A percentile compares a stretch with the other conserved stretches of the same genome.
Evolutionary conservation across 441 rosid genomes (phyloP).

Genomic region (Euphorbia corollata): DNA sequence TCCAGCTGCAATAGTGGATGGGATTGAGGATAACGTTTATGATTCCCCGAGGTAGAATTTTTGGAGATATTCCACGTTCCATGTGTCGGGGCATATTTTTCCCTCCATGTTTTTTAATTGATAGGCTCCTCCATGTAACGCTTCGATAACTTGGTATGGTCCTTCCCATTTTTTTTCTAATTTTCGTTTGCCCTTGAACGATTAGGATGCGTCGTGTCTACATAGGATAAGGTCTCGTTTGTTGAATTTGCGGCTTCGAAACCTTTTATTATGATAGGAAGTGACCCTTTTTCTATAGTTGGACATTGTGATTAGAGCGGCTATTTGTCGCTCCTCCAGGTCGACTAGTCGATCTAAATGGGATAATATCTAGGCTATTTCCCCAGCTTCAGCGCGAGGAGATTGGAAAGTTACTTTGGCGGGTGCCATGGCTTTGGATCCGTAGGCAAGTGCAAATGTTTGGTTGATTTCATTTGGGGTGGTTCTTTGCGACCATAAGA

Average conservation of each 20-base stretch:
- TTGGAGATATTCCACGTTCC: not conserved
- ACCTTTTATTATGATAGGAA: not conserved
- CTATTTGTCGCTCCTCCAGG: not conserved
- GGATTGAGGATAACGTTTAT: too few species aligned
- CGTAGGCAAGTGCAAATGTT: not conserved
- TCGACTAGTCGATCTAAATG: not conserved
- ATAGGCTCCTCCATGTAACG: not conserved
- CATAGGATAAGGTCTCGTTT: not conserved
- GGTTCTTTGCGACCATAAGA: not conserved
- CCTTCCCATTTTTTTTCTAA: not conserved
- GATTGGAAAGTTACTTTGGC: not conserved
- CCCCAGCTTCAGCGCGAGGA: not conserved
- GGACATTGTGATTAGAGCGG: not conserved
- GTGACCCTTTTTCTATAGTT: too few species aligned
- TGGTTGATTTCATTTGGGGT: not conserved
- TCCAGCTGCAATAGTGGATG: conserved; percentile 96
- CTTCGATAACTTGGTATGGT: not conserved
- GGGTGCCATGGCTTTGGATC: not conserved
- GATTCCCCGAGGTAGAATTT: not conserved
- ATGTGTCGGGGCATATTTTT: not conserved
- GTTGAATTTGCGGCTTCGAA: not conserved
- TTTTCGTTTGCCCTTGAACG: not conserved
- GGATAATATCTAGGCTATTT: not conserved
- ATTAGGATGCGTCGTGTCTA: not conserved
- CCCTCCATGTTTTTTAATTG: not conserved